Conservation (phyloP, 2,329 filamentous ascomycete genomes). For the Mycogone perniciosa region DNA sequence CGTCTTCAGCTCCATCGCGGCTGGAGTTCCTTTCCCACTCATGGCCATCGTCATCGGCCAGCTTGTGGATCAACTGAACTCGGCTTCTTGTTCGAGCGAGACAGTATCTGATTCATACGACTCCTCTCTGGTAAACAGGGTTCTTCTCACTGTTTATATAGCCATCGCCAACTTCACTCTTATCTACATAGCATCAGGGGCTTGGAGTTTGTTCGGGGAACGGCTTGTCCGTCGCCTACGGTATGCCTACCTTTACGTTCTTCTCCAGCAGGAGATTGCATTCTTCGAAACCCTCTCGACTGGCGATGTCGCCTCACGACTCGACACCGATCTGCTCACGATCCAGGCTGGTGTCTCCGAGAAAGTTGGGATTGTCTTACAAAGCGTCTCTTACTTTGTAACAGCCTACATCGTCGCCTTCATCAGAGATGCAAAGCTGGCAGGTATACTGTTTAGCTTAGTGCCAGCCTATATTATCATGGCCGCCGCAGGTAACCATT, state of each 20-base stretch:
- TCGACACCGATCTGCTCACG: no score
- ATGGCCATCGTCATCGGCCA: conserved; percentile 60
- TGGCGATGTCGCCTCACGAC: no score
- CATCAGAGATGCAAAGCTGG: conserved; percentile 54
- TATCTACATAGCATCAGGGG: conserved; percentile 59
- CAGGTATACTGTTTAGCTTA: conserved; percentile 57
- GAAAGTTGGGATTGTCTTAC: no score
- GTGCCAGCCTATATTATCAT: conserved; percentile 58
- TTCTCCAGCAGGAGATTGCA: conserved; percentile 35
- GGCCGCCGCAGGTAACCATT: conserved; percentile 48
- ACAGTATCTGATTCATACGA: conserved; percentile 29
- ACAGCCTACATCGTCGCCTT: conserved; percentile 63
- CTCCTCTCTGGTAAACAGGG: conserved; percentile 46
- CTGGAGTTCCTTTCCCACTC: conserved; percentile 58
- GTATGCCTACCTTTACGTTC: conserved; percentile 50
- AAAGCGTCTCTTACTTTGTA: conserved; percentile 51
- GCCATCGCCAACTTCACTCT: conserved; percentile 56
- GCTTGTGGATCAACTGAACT: conserved; percentile 55
- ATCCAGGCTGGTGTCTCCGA: no score
- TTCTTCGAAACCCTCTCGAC: no score
- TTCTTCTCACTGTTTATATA: conserved; percentile 57
- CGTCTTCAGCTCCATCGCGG: conserved; percentile 42
- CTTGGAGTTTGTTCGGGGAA: conserved; percentile 59
- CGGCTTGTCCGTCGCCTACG: conserved; percentile 57
- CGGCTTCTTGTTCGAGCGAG: conserved; percentile 40